phyloP scores from a whole-genome alignment of 2,329 filamentous ascomycete genomes.

The Cercospora canescens region DNA sequence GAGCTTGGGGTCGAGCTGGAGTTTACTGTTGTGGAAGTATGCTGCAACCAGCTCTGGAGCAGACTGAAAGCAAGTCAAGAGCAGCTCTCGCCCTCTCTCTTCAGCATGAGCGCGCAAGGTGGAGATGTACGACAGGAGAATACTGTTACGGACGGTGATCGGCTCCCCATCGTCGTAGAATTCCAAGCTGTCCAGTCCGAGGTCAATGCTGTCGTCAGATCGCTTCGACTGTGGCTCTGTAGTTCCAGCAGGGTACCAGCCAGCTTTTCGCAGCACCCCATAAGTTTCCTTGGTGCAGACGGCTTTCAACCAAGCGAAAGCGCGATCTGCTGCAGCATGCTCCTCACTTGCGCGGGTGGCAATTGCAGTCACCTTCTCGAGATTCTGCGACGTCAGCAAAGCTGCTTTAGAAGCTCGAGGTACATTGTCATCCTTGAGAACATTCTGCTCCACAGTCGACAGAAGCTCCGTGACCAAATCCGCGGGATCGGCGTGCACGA shows the following conservation, averaged over 20 bases:
- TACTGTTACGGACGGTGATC: constrained; percentile 75
- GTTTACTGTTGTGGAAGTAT: constrained; percentile 80
- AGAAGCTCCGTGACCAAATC: constrained; percentile 75
- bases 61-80: constrained; percentile 74
- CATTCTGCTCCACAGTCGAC: constrained; percentile 64
- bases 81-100: constrained; percentile 75
- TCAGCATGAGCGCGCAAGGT: constrained; percentile 81
- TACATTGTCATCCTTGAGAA: constrained; percentile 75
- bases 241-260: constrained; percentile 75
- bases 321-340: constrained; percentile 64
- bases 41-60: constrained; percentile 85
- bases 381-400: constrained; percentile 43
- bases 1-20: constrained; percentile 87
- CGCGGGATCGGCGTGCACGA: constrained; percentile 75
- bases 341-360: constrained; percentile 52
- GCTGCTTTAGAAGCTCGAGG: constrained; percentile 66
- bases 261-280: constrained; percentile 74
- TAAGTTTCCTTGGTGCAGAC: constrained; percentile 72
- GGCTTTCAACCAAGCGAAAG: constrained; percentile 73
- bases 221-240: constrained; percentile 38
- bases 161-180: constrained; percentile 61
- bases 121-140: constrained; percentile 75
- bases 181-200: constrained; percentile 68
- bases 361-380: constrained; percentile 52
- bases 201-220: constrained; percentile 49